These are phyloP conservation scores for Backusella tarrabulga DNA, from an alignment of 192 early-diverging fungal species.

Conservation along the genomic window DNA sequence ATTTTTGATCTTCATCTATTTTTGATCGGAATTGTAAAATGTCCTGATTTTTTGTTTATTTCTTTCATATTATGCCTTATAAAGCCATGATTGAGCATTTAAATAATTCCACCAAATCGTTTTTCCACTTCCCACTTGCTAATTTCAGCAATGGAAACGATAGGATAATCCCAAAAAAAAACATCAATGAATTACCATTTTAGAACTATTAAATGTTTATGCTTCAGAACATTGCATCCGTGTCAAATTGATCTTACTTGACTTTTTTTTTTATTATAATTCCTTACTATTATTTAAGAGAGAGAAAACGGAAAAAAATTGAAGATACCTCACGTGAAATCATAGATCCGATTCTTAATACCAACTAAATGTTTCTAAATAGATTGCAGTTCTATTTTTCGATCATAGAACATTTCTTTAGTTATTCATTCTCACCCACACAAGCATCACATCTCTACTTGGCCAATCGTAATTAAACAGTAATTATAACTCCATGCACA, in stretches of 20 bases:
- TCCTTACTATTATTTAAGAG: not conserved
- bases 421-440: no score
- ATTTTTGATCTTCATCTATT: not conserved
- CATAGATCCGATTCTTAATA: not conserved
- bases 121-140: not conserved
- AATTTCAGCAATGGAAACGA: not conserved
- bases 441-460: no score
- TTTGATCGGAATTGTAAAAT: constrained; percentile 2
- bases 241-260: not conserved
- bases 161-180: not conserved
- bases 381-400: no score
- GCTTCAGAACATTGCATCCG: not conserved
- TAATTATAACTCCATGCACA: no score
- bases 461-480: no score
- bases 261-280: not conserved
- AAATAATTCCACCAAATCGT: not conserved
- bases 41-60: not conserved
- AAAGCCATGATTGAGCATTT: not conserved
- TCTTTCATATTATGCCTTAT: not conserved
- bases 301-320: not conserved
- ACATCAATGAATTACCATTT: constrained; percentile 4
- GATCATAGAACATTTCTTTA: no score
- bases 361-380: not conserved
- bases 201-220: constrained; percentile 5
- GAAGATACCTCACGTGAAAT: not conserved